Percentiles rank a stretch among this genome's conserved stretches.
Evolutionary conservation across 1,139 yeast species (phyloP).

Genomic region (Lodderomyces elongisporus): DNA sequence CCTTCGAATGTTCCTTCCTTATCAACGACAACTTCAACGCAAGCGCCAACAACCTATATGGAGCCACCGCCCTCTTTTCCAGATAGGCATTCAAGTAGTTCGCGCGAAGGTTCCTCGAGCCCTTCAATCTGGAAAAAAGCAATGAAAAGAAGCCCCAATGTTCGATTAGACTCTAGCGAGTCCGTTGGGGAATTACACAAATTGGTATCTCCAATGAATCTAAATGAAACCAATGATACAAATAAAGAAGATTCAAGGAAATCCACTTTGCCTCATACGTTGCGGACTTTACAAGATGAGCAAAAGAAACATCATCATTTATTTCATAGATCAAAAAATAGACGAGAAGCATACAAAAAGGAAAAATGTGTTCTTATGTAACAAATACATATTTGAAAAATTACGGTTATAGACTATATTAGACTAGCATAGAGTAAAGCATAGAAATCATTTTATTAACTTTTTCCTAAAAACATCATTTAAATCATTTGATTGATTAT

Average conservation of each 20-base stretch:
- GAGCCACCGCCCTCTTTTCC: neutral
- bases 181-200: constrained; percentile 9
- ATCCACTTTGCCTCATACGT: constrained; percentile 7
- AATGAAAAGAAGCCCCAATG: constrained; percentile 9
- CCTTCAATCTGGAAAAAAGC: constrained; percentile 10
- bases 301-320: constrained; percentile 12
- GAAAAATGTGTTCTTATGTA: constrained; percentile 38
- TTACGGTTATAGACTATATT: too few species aligned
- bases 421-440: neutral
- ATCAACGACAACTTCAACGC: too few species aligned
- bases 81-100: neutral
- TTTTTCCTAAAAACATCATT: too few species aligned
- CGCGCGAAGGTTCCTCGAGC: neutral
- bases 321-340: constrained; percentile 13
- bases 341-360: constrained; percentile 29
- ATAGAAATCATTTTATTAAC: too few species aligned
- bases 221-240: neutral
- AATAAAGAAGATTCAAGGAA: neutral
- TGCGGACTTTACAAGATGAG: constrained; percentile 8
- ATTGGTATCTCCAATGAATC: constrained; percentile 6
- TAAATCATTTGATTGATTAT: too few species aligned
- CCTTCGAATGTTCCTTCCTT: neutral
- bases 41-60: neutral
- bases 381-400: neutral
- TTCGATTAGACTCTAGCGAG: constrained; percentile 9